Base-by-base conservation (phyloP, 164 flowering plant species). In the Liriodendron chinense region DNA sequence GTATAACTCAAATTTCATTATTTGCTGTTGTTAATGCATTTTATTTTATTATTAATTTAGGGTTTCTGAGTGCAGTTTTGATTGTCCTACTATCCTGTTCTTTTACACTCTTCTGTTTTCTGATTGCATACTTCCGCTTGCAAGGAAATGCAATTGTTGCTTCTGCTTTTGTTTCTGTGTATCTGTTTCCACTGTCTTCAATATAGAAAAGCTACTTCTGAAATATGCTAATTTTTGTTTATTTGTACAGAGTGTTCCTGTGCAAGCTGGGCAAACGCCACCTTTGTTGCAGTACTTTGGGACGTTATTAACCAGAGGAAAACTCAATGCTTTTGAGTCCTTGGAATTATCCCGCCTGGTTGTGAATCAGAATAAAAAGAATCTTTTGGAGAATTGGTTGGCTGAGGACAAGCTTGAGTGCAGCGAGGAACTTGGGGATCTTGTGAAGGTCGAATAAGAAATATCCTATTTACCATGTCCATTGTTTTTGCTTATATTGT, bases 321-420 rank as follows among this genome's bases (percentile, higher is more conserved):
- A 96, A 80, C 98, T 96, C 28, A 96, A 94, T 86, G 96, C 97
- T 9, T 96, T 93, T 80, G 99, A 96, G 82, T 94, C 99, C 7
- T 77, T 96, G 84, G 99, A 96, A 76, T 80, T 96, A 65, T 96
- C 99, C 23, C 98, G 99, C 13, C 91, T 96, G 74, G 98, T 96
- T 71, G 99, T 96, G 68, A 96, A 96, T 76, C 99, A 96, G 84
- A 94, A 94, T 76, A 96, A 96, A 79, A 96, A 96, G 83, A 93
- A 93, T 83, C 92, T 94, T 76, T 76, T 96, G 82, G 99, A 94
- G 82, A 96, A 93, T 83, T 96, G 98, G 98, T 82, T 96, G 86
- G 98, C 98, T 8, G 99, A 96, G 74, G 99, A 96, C 85, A 96
- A 96, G 84, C 85, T 96, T 78, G 99, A 96, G 75, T 94, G 99